These are phyloP conservation scores for Ilex asprella DNA, from an alignment of 257 asterid genomes.

Conservation along the genomic window DNA sequence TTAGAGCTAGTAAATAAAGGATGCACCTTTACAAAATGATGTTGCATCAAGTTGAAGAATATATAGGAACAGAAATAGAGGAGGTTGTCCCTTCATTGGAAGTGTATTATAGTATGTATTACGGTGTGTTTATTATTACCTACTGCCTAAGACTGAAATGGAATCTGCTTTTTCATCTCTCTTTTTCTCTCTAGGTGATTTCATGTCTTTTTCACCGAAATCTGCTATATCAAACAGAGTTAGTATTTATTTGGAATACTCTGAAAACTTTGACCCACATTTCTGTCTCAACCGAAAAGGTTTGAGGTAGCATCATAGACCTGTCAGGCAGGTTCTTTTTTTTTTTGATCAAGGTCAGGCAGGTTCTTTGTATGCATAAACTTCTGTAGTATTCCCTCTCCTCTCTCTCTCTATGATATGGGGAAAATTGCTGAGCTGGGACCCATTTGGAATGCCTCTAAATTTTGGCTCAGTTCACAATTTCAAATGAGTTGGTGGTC, in stretches of 20 bases:
- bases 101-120: neutral
- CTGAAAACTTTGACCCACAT: conserved; percentile 49
- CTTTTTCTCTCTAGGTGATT: conserved; percentile 12
- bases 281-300: conserved; percentile 40
- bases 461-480: conserved; percentile 14
- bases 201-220: conserved; percentile 40
- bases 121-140: conserved; percentile 5
- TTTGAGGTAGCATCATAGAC: conserved; percentile 31
- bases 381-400: neutral
- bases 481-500: conserved; percentile 28
- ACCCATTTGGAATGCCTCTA: conserved; percentile 8
- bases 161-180: conserved; percentile 7
- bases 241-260: conserved; percentile 23
- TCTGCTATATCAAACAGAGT: conserved; percentile 23
- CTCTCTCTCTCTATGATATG: neutral
- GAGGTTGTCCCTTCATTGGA: neutral
- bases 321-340: conserved; percentile 32
- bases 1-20: neutral
- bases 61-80: neutral
- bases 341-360: too few relatives aligned
- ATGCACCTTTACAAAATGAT: conserved; percentile 20
- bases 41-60: conserved; percentile 13
- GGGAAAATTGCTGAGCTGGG: conserved; percentile 4
- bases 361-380: conserved; percentile 20
- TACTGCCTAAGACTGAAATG: conserved; percentile 9